Base-by-base conservation (phyloP, 345 rosid genomes). In the Bruguiera gymnorhiza region DNA sequence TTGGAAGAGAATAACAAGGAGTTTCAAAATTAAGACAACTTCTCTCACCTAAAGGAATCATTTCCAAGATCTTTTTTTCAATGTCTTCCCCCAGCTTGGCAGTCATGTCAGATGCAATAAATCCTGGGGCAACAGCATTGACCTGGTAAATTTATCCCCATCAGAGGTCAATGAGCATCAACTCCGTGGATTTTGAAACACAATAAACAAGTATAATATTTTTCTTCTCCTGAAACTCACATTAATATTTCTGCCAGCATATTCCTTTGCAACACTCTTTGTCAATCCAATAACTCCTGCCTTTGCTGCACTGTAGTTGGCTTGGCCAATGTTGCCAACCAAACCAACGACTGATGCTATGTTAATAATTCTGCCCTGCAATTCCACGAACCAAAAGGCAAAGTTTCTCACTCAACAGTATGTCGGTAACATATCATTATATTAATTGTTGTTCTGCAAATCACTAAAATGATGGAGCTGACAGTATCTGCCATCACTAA, bases 291-390 rank as follows among this genome's bases (percentile, higher is more conserved):
- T 95, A 73, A 95, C 99, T 76, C 99, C 97, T 29, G 92, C 98
- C 82, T 95, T 95, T 31, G 98, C 94, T 52, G 97, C 99, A 76
- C 94, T 89, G 72, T 92, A 94, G 86, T 94, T 94, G 74, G 97
- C 97, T 86, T 94, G 98, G 34, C 98, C 98, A 26, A 62, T 70
- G 21, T 94, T 95, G 73, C 97, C 98, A 73, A 90, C 85, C 78
- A 95, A 86, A 79, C 99, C 97, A 70, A 89, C 93, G 51, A 92
- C 96, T 59, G 97, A 95, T 16, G 96, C 85, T 70, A 95, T 86
- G 60, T 95, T 95, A 76, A 92, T 76, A 66, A 92, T 84, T 78
- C 89, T 88, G 78, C 98, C 99, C 97, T 95, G 82, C 68, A 83
- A 52, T 64, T 27, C 37, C 46, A 31, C 31, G 5, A 43, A 43